Evolutionary conservation across 805 yeast genomes (phyloP), one percentile per base, ranked within the genome.

Genomic region (Lipomyces kockii): DNA sequence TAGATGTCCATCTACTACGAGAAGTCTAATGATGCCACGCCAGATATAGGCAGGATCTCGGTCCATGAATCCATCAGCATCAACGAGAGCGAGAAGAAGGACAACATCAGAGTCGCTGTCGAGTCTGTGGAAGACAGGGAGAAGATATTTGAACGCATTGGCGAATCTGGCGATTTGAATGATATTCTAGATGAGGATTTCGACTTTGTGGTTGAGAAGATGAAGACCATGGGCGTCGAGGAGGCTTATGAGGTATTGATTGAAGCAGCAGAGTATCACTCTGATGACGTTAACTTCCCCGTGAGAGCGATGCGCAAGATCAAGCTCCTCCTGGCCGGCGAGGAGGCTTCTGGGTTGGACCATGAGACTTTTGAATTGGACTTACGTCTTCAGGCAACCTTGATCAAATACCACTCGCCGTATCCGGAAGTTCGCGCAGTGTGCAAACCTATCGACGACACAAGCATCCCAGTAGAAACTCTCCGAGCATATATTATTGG

Each of bases 381-480:
- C 9, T 9, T 62, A 7, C 34, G 68, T 12, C 46, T 64, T 20
- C 58, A 64, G 29, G 68, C 68, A 17, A 20, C 55, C 29, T 32
- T 67, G 51, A 64, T 63, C 34, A 35, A 35, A 37, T 59, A 58
- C 46, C 51, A 59, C 32, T 66, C 70, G 34, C 61, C 67, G 9
- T 83, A 83, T 65, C 85, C 86, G 6, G 86, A 84, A 73, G 83
- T 84, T 27, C 73, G 87, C 53, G 83, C 87, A 8, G 83, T 85
- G 25, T 81, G 83, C 14, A 82, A 81, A 32, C 81, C 85, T 2
- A 77, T 69, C 59, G 87, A 85, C 72, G 85, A 84, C 64, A 83
- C 82, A 0, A 58, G 66, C 4, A 75, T 80, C 53, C 81, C 82
- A 3, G 79, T 76, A 51, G 87, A 86, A 66, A 85, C 87, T 6